Evolutionary conservation across 2,329 filamentous ascomycete species (phyloP), one percentile per base, ranked within the genome.

Genomic region (Ceratocystis papillata): DNA sequence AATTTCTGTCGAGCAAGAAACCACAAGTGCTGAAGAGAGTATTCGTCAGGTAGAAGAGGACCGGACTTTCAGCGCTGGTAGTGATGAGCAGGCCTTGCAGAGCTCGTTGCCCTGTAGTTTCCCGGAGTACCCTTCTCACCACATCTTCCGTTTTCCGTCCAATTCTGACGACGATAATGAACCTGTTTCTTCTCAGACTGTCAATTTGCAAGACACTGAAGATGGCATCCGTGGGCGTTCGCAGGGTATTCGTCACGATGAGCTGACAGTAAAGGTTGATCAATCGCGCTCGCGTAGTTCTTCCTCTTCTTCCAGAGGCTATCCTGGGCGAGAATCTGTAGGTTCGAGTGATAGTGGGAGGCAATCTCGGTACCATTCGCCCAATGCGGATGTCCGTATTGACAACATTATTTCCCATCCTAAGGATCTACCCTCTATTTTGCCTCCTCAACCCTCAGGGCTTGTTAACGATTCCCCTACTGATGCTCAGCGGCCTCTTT

Each of bases 371-470:
- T 87, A 81, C 66, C 81, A 81, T 69, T 80, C 74, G 6, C 84
- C 84, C 1, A 78, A 87, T 70, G 84, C 84, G n/a, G 84, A 87
- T 72, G 83, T 87, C 64, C 77, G 76, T 63, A 81, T 86, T 67
- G 84, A 87, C 71, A 80, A 85, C 70, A 74, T 81, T 68, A 78
- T 86, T 68, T 76, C 79, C 64, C 64, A 69, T 46, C 84, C 84
- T 4, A 73, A 73, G 50, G 80, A 86, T 37, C 73, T 83, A 65
- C 69, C 73, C 67, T 37, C 50, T 22, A 70, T 69, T 44, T 70
- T 73, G 8, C 70, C 73, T 20, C 69, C 60, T 20, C 71, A 70
- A 67, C 33, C 46, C 37, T 33, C 48, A n/a, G 15, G 5, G 17
- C 71, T 66, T 53, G 73, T 70, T 45, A 77, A 80, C 46, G 81